A percentile compares a stretch with the other conserved stretches of the same genome.
phyloP scores from a whole-genome alignment of 2,329 filamentous ascomycete species.

The Monascus ruber region DNA sequence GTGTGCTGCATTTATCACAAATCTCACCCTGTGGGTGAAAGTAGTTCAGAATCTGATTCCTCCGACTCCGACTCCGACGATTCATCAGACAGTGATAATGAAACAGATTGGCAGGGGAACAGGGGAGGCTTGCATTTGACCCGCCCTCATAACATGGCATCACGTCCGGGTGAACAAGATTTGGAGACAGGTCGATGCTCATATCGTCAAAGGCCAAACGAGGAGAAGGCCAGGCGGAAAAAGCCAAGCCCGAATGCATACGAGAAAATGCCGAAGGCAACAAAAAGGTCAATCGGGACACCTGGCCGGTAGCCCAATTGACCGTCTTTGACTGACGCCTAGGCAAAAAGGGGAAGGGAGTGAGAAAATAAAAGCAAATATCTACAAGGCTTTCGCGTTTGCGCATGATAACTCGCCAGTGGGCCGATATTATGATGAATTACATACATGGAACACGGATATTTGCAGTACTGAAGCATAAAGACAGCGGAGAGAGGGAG shows the following conservation, averaged over 20 bases:
- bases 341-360: too few species aligned
- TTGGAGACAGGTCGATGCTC: conserved; percentile 2
- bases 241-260: conserved; percentile 37
- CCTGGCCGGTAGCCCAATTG: conserved; percentile 4
- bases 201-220: conserved; percentile 6
- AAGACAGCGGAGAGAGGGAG: too few species aligned
- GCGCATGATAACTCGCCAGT: too few species aligned
- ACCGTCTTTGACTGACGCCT: neutral
- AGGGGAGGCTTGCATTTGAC: neutral
- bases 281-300: conserved; percentile 8
- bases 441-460: too few species aligned
- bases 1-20: conserved; percentile 99
- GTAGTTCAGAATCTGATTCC: conserved; percentile 46
- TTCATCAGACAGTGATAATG: conserved; percentile 37
- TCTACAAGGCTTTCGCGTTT: too few species aligned
- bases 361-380: too few species aligned
- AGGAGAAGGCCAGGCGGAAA: conserved; percentile 16
- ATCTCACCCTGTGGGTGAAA: conserved; percentile 69
- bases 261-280: conserved; percentile 32
- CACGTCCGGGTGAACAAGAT: too few species aligned
- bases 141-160: too few species aligned
- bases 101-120: conserved; percentile 12
- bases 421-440: too few species aligned
- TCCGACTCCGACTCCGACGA: conserved; percentile 41
- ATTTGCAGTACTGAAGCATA: too few species aligned